Evolutionary conservation across 169 alveolate species (phyloP), one percentile per base, ranked within the genome.

Genomic region (Perkinsus olseni): DNA sequence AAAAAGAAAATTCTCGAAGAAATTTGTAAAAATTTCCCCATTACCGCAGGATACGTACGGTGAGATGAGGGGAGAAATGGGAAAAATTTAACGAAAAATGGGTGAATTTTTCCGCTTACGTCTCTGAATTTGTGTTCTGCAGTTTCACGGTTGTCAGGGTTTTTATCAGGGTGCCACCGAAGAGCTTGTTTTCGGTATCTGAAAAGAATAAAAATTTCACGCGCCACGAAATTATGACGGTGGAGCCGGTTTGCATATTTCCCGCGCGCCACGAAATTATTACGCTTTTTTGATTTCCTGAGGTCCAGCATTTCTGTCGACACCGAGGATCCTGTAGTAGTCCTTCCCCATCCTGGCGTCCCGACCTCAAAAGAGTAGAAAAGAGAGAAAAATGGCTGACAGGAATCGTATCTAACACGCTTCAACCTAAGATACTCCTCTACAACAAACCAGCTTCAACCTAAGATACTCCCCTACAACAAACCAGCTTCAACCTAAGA

Each of bases 101-200:
- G 17, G 17, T 45, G 62, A 45, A 45, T 17, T 45, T 10, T 10
- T 45, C 62, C 6, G 62, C 62, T 6, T 45, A 45, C 62, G 62
- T 95, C 94, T 94, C 94, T 96, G 94, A 96, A 96, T 39, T 94
- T 96, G 45, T 95, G 62, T 17, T 45, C 62, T 17, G 62, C 62
- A 6, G 62, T 45, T 45, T 45, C 96, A 38, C 94, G 92, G 91
- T 93, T 93, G 1, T 92, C 96, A 24, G 93, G 94, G 91, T 95
- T 95, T 94, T 96, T 96, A 93, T 96, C 97, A n/a, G 98, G 98
- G 92, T 96, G 98, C 93, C 96, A 96, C 95, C 95, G 96, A 39
- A 96, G 62, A 74, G 97, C 97, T 74, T 96, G 94, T 93, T 96
- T 97, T 91, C 98, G 94, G 92, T 45, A 45, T 17, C 62, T 45